Evolutionary conservation across 2,329 filamentous ascomycete species (phyloP).

Genomic region (Diatrype stigma): DNA sequence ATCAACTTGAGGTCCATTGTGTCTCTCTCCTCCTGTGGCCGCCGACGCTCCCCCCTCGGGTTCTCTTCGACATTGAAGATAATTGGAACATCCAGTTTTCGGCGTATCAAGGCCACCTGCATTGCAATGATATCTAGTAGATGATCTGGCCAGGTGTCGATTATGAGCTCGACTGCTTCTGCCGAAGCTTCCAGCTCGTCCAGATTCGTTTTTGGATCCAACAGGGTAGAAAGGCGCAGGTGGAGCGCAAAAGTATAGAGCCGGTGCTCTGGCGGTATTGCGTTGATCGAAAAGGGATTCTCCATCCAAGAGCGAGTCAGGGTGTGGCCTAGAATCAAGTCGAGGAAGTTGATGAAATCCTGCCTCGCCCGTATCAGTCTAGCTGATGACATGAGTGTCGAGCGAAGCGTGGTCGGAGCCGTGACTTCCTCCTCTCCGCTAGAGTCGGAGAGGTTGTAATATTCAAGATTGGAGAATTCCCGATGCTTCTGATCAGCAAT

Average conservation of each 20-base stretch:
- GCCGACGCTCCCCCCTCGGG: slow-evolving; percentile 37
- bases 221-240: slow-evolving; percentile 56
- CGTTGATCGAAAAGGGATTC: slow-evolving; percentile 57
- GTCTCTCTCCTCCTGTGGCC: slow-evolving; percentile 34
- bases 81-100: slow-evolving; percentile 52
- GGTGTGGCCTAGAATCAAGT: slow-evolving; percentile 51
- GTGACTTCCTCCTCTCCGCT: slow-evolving; percentile 28
- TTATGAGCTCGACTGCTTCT: slow-evolving; percentile 57
- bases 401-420: slow-evolving; percentile 30
- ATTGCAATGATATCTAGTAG: slow-evolving; percentile 47
- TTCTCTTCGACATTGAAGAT: slow-evolving; percentile 54
- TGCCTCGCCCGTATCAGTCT: slow-evolving; percentile 55
- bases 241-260: slow-evolving; percentile 59
- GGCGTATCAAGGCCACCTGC: slow-evolving; percentile 53
- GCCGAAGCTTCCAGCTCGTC: slow-evolving; percentile 52
- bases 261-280: slow-evolving; percentile 54
- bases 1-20: slow-evolving; percentile 52
- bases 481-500: slow-evolving; percentile 53
- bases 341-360: slow-evolving; percentile 57
- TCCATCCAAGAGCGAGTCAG: slow-evolving; percentile 49
- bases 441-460: slow-evolving; percentile 60
- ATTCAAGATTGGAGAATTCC: slow-evolving; percentile 65
- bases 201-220: slow-evolving; percentile 47
- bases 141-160: slow-evolving; percentile 52
- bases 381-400: slow-evolving; percentile 50